phyloP scores from a whole-genome alignment of 202 grass and related monocot genomes.

The Eragrostis tef region DNA sequence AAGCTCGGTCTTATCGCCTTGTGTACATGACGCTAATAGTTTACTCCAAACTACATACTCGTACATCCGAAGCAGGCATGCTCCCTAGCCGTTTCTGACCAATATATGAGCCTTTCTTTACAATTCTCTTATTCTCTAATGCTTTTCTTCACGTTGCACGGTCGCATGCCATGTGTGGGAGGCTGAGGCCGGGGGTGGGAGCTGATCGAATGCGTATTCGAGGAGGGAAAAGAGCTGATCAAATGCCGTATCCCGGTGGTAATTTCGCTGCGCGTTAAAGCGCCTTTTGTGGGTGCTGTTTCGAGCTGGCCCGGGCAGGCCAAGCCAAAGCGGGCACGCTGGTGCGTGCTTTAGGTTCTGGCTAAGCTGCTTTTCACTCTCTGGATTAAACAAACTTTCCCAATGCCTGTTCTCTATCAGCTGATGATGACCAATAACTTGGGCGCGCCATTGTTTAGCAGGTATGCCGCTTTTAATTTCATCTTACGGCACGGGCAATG shows the following conservation, averaged over 20 bases:
- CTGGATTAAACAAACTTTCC: not conserved
- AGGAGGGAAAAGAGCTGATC: not conserved
- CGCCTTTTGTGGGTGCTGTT: constrained; percentile 13
- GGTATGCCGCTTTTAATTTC: not conserved
- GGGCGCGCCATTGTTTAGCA: not conserved
- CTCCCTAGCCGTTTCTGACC: not conserved
- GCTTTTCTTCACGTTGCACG: not conserved
- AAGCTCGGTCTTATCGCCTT: constrained; percentile 32
- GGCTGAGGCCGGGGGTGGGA: too few relatives aligned
- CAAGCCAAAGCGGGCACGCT: constrained; percentile 41
- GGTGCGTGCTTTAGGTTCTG: not conserved
- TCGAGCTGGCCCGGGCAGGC: constrained; percentile 40
- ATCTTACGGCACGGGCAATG: not conserved
- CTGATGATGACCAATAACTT: constrained; percentile 24
- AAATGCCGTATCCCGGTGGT: constrained; percentile 41
- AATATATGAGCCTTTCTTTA: not conserved
- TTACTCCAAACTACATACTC: constrained; percentile 1
- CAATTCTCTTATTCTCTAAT: not conserved
- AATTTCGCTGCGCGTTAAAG: constrained; percentile 40
- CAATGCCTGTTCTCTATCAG: not conserved
- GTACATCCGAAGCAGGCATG: constrained; percentile 27
- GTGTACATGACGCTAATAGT: constrained; percentile 6
- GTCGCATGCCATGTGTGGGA: not conserved
- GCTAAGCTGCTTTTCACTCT: not conserved
- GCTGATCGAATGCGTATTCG: not conserved